A percentile compares a stretch with the other conserved stretches of the same genome.
These are phyloP conservation scores for Mycosarcoma maydis DNA, from an alignment of 1,284 basidiomycete species.

Conservation along the genomic window DNA sequence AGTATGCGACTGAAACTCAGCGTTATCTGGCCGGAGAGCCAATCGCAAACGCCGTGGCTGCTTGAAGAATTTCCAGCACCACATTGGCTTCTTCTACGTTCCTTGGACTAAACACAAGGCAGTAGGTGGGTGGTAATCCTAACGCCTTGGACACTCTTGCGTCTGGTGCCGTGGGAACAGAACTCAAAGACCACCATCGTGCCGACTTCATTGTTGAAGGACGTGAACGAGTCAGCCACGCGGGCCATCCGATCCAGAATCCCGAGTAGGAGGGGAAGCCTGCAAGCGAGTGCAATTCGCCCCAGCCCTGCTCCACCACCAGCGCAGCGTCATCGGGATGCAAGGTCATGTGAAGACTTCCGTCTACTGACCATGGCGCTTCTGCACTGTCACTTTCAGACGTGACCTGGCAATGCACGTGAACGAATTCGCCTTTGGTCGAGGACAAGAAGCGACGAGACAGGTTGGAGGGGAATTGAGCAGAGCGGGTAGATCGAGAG, in stretches of 20 bases:
- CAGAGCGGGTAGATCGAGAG: slow-evolving; percentile 37
- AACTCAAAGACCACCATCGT: slow-evolving; percentile 32
- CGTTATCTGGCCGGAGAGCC: slow-evolving; percentile 14
- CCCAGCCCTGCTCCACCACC: slow-evolving; percentile 45
- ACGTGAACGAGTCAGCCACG: slow-evolving; percentile 19
- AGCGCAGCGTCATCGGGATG: slow-evolving; percentile 39
- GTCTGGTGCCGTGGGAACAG: slow-evolving; percentile 5
- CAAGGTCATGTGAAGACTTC: slow-evolving; percentile 45
- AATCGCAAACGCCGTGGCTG: slow-evolving; percentile 33
- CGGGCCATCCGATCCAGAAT: slow-evolving; percentile 45
- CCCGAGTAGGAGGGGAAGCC: slow-evolving; percentile 42
- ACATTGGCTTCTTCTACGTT: slow-evolving; percentile 31
- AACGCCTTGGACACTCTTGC: slow-evolving; percentile 10
- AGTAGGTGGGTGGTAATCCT: slow-evolving; percentile 53
- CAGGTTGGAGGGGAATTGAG: slow-evolving; percentile 19
- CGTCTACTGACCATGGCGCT: slow-evolving; percentile 16
- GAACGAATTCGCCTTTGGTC: slow-evolving; percentile 38
- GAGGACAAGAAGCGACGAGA: slow-evolving; percentile 33
- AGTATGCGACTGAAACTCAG: neutral
- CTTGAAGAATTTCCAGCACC: slow-evolving; percentile 35
- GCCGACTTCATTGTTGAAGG: slow-evolving; percentile 6
- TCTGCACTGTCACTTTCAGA: neutral
- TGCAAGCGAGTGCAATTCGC: slow-evolving; percentile 45
- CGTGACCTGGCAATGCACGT: slow-evolving; percentile 28
- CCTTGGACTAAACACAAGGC: slow-evolving; percentile 44